Evolutionary conservation across 2,329 filamentous ascomycete genomes (phyloP), one percentile per base, ranked within the genome.

Genomic region (Microcyclosporella mali): DNA sequence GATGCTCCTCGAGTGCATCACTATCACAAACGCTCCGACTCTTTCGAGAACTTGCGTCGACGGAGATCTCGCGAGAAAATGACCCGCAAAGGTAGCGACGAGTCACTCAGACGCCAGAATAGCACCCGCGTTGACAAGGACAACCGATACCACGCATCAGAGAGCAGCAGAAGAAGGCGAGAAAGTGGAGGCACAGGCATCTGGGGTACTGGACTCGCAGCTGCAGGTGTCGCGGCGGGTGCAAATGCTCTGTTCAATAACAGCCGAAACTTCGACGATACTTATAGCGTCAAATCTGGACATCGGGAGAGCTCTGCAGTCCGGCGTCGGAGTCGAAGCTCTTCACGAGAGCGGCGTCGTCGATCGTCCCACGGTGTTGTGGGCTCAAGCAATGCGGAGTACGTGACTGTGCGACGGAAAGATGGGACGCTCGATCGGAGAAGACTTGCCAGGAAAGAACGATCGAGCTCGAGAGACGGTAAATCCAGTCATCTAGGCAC

Each of bases 1-100:
- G 72, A 81, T 57, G 79, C 78, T 0, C 79, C 79, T 4, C 70
- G 79, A 40, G 76, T 74, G 50, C 79, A 83, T 55, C 66, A 79
- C 52, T 78, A 78, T 56, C 63, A 70, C 45, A 55, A 52, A 32
- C 48, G 47, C 16, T 44, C 57, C 15, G 60, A 48, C 51, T 60
- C 58, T 1, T 60, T 58, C 42, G 59, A 62, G 32, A 51, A 53
- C 15, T 31, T 61, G 41, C 47, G 59, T 16, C 42, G 56, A 40
- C 58, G 59, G 6, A 45, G 47, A 19, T 55, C 51, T 8, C 44
- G 45, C 15, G 56, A 60, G 15, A 40, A 46, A 19, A 46, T 60
- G 40, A 31, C 50, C 25, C 49, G 53, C 3, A 54, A 52, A 32
- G 53, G 33, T 61, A 72, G 49, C 37, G 55, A 48, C 18, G 63